Evolutionary conservation across 805 yeast genomes (phyloP), one percentile per base, ranked within the genome.

Genomic region (Ogataea sp.): DNA sequence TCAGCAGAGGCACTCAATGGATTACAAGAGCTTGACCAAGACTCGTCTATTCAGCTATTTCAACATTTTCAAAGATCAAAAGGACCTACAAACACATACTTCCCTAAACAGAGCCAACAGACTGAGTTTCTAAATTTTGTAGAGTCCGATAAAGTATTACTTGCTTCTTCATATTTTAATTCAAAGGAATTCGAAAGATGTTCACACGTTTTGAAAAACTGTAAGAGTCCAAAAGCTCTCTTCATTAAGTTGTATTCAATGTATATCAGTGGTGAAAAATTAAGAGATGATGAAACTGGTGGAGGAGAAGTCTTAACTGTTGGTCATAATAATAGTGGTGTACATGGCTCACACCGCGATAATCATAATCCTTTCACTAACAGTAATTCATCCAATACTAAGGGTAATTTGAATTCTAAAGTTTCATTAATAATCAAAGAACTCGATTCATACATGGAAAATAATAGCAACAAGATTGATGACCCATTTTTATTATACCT

Each of bases 111-210:
- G 13, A 27, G 43, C 11, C 38, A 43, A 6, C 48, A 51, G n/a
- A 53, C 50, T 17, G 54, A 51, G 36, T 45, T 50, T 26, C 36
- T 49, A 6, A 52, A 48, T 32, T 56, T 54, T 26, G 30, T 53
- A 36, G 78, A 77, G 41, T 51, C 57, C 36, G 70, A 73, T 41
- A 61, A 62, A 42, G 61, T 83, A 21, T 46, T 74, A 14, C 63
- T 86, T 21, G 96, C 90, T 1, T 75, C 77, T 39, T 58, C 83
- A 0, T 80, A 83, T 53, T 86, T 90, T 65, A 82, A 78, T 51
- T 78, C 86, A 52, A 80, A 83, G 50, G 97, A 93, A 59, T 90
- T 80, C 54, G 90, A 81, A 41, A 62, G 97, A 21, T 83, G 89
- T 41, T 76, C 83, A 4, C 65, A 68, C 48, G 69, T 68, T 13